phyloP scores from a whole-genome alignment of 208 protist genomes.

The Leishmania mexicana region DNA sequence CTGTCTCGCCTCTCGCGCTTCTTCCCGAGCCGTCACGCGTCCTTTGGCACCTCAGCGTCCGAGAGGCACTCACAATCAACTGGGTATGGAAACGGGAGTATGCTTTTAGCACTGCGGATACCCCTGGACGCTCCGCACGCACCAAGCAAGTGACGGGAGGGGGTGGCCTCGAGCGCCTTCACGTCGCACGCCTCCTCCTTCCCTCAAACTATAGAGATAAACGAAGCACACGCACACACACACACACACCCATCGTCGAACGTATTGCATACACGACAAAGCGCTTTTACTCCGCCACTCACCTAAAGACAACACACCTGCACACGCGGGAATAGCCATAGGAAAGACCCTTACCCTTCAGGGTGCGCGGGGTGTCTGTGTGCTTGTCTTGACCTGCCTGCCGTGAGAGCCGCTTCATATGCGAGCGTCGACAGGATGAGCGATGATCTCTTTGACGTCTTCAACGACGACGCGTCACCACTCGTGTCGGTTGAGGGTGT shows the following conservation, averaged over 20 bases:
- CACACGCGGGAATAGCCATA: not conserved
- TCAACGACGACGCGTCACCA: slow-evolving; percentile 19
- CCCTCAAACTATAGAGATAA: not conserved
- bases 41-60: not conserved
- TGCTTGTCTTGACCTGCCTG: not conserved
- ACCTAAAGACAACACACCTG: not conserved
- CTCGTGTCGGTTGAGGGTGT: not conserved
- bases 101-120: not conserved
- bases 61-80: not conserved
- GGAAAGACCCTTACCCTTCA: not conserved
- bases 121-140: not conserved
- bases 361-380: not conserved
- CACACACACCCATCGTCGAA: not conserved
- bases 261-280: not conserved
- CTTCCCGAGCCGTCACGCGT: not conserved
- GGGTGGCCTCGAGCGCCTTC: not conserved
- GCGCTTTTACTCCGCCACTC: not conserved
- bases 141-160: not conserved
- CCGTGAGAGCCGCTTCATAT: not conserved
- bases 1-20: not conserved
- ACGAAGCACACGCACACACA: not conserved
- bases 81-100: not conserved
- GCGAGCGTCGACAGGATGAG: slow-evolving; percentile 19
- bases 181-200: not conserved
- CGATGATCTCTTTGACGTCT: slow-evolving; percentile 69